Evolutionary conservation across 1,284 basidiomycete genomes (phyloP), one percentile per base, ranked within the genome.

Genomic region (Cryptococcus floricola): DNA sequence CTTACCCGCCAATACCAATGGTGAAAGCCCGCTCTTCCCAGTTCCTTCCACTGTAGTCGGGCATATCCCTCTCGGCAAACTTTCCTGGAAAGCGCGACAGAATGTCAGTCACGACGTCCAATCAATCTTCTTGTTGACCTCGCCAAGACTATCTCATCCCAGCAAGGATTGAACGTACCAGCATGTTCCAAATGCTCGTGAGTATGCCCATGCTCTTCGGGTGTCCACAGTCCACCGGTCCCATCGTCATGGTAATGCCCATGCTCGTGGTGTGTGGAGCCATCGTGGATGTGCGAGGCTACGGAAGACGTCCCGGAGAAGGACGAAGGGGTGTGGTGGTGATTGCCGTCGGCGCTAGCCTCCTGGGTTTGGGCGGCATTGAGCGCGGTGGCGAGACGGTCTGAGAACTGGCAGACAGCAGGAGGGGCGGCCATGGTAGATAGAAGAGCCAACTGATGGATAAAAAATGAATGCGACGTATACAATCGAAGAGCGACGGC

Each of bases 1-100:
- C 84, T 58, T 70, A 93, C 91, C 94, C 95, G 69, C 95, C 95
- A 57, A 98, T 98, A 4, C 95, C 95, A 56, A 98, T 81, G 0
- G 95, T 98, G 78, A 98, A 98, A 1, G 91, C 94, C 59, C 95
- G 81, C 78, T 98, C 94, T 53, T 85, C 83, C 75, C 93, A 98
- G 79, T 94, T 89, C 39, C 95, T 82, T 2, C 78, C 77, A 7
- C 85, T 81, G 71, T 88, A 97, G 73, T 97, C 87, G 12, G 95
- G 95, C 74, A 97, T 77, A 71, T 98, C 94, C 28, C 95, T 83
- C 73, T 98, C 92, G 19, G 88, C 80, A 71, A 87, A 98, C 75
- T 91, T 97, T 48, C 95, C 94, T 88, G 73, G 51, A 59, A 37
- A 47, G 48, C 45, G 37, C 19, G 37, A 37, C 38, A 34, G 5